phyloP scores from a whole-genome alignment of 192 early-diverging fungal genomes.

The Gamsiella multidivaricata region DNA sequence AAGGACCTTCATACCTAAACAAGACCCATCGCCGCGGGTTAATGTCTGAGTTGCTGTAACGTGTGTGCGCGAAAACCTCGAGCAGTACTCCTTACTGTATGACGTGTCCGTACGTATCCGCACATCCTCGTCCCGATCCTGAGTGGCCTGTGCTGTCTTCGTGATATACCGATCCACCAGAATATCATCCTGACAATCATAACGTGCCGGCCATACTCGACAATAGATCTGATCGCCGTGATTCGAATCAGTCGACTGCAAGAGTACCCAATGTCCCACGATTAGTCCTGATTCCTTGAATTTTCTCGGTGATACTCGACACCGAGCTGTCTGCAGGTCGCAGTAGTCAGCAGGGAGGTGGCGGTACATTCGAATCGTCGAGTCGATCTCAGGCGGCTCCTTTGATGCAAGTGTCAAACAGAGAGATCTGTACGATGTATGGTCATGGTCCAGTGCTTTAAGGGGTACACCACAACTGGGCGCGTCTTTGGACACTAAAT shows the following conservation, averaged over 20 bases:
- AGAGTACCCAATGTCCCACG: conserved; percentile 42
- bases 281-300: conserved; percentile 16
- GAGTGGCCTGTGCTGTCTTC: too few species aligned
- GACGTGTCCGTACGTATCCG: conserved; percentile 1
- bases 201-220: conserved; percentile 43
- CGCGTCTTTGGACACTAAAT: too few species aligned
- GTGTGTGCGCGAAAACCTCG: not conserved
- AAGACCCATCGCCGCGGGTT: not conserved
- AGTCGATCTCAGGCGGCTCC: too few species aligned
- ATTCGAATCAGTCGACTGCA: conserved; percentile 7
- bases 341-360: conserved; percentile 38
- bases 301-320: conserved; percentile 32
- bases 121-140: not conserved
- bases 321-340: conserved; percentile 41
- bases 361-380: too few species aligned
- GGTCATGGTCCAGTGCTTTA: too few species aligned
- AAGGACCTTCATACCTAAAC: conserved; percentile 13
- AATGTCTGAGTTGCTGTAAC: not conserved
- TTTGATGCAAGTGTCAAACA: too few species aligned
- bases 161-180: conserved; percentile 27
- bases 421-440: too few species aligned
- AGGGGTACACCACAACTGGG: too few species aligned
- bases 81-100: conserved; percentile 1
- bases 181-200: conserved; percentile 22
- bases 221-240: conserved; percentile 19